Evolutionary conservation across 202 grass and related monocot species (phyloP), one percentile per base, ranked within the genome.

Genomic region (Hordeum pubiflorum): DNA sequence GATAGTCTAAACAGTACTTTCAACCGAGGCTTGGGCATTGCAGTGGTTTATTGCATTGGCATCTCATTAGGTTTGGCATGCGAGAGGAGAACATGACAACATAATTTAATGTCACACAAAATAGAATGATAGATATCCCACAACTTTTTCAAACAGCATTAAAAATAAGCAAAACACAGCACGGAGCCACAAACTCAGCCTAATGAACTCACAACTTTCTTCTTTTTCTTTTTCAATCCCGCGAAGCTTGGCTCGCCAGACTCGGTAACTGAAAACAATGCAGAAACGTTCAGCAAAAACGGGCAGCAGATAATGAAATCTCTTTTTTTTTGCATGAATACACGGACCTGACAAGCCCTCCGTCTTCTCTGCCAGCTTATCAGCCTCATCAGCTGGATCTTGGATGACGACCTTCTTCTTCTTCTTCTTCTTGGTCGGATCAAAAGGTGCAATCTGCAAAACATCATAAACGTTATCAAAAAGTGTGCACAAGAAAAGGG

Each of bases 371-470:
- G 80, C 82, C 50, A 94, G 71, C 81, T 93, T 93, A 69, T 93
- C 96, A 33, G 86, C 69, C 40, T 91, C 92, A 71, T 99, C 96
- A 18, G 85, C 63, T 54, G 92, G 84, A 58, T 95, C 92, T 85
- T 93, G 90, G 82, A 99, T 90, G 46, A 93, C 82, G 12, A 93
- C 89, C 81, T 99, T 99, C 87, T 99, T 99, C 89, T 99, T 95
- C 85, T 99, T 95, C 92, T 99, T 97, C 15, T 97, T 99, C 87
- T 99, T 99, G 20, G 90, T 79, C 1, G 96, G 96, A 67, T 95
- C 96, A 78, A 99, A 99, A 68, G 92, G 92, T 48, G 90, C 72
- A 67, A 95, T 76, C 96, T 99, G 76, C 54, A 72, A 38, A 72
- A 68, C 27, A 76, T 38, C 37, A 69, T 22, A 79, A 56, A 24